Conservation (phyloP, 331 rosid species). For the Pyrus hybrid region DNA sequence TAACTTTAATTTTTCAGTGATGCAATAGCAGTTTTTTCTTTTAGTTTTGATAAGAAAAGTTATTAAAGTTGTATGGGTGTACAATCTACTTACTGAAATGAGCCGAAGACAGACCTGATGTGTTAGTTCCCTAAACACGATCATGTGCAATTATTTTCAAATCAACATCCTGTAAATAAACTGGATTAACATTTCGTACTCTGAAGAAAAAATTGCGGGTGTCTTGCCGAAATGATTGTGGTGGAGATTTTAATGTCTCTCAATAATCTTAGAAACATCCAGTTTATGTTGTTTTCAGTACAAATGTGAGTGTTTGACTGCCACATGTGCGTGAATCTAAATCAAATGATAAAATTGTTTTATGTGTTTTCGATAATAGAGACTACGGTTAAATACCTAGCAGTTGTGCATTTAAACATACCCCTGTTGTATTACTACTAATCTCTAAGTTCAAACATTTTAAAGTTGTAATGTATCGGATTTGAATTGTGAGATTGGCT, state of each 20-base stretch:
- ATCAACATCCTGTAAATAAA: not conserved
- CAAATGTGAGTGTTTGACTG: not conserved
- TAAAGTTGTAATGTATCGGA: not conserved
- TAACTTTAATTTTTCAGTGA: not conserved
- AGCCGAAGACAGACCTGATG: not conserved
- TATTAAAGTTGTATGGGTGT: not conserved
- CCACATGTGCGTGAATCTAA: not conserved
- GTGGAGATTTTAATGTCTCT: not conserved
- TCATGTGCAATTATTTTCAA: not conserved
- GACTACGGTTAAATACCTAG: not conserved
- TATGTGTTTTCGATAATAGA: not conserved
- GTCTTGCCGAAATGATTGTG: not conserved
- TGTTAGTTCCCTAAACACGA: not conserved
- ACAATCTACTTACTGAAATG: not conserved
- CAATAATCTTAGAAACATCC: not conserved
- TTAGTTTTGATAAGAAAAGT: not conserved
- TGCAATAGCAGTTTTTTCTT: not conserved
- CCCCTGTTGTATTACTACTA: not conserved
- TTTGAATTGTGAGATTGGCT: not conserved
- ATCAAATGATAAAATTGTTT: not conserved
- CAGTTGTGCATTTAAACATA: not conserved
- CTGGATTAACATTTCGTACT: not conserved
- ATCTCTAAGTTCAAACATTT: not conserved
- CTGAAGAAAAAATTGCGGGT: not conserved
- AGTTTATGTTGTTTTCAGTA: not conserved